Evolutionary conservation across 1,284 basidiomycete genomes (phyloP).

Genomic region (Porogramme epimiltina): DNA sequence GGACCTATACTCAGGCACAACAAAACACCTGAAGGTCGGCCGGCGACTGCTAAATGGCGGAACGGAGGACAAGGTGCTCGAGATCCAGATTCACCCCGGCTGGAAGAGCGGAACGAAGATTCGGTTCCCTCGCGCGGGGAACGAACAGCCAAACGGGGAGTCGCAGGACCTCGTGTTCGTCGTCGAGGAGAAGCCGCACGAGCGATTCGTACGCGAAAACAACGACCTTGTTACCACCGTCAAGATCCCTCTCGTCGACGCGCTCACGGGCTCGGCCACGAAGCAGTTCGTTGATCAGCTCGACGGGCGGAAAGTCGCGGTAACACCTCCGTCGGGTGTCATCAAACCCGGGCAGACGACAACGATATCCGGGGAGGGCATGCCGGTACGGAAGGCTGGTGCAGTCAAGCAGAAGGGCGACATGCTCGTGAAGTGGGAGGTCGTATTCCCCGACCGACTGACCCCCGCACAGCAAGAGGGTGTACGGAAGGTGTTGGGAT

Average conservation of each 20-base stretch:
- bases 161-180: slow-evolving; percentile 88
- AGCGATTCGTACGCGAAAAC: slow-evolving; percentile 74
- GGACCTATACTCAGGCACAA: slow-evolving; percentile 89
- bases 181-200: slow-evolving; percentile 89
- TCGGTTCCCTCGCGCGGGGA: slow-evolving; percentile 85
- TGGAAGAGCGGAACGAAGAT: slow-evolving; percentile 93
- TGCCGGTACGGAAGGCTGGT: slow-evolving; percentile 89
- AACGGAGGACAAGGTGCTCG: slow-evolving; percentile 90
- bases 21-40: slow-evolving; percentile 90
- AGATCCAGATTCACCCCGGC: slow-evolving; percentile 85
- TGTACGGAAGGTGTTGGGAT: slow-evolving; percentile 65
- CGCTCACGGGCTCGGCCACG: slow-evolving; percentile 60
- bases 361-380: slow-evolving; percentile 77
- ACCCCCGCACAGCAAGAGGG: slow-evolving; percentile 79
- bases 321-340: slow-evolving; percentile 68
- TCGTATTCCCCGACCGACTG: slow-evolving; percentile 80
- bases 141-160: slow-evolving; percentile 77
- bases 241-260: slow-evolving; percentile 81
- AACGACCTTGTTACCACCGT: slow-evolving; percentile 75
- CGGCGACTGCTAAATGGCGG: slow-evolving; percentile 72
- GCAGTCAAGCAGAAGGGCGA: slow-evolving; percentile 78
- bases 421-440: slow-evolving; percentile 81
- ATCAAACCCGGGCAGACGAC: slow-evolving; percentile 83
- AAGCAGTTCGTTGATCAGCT: slow-evolving; percentile 66
- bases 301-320: slow-evolving; percentile 78